A percentile compares a stretch with the other conserved stretches of the same genome.
Conservation (phyloP, 2,329 filamentous ascomycete genomes). For the Aspergillus viridinutans region DNA sequence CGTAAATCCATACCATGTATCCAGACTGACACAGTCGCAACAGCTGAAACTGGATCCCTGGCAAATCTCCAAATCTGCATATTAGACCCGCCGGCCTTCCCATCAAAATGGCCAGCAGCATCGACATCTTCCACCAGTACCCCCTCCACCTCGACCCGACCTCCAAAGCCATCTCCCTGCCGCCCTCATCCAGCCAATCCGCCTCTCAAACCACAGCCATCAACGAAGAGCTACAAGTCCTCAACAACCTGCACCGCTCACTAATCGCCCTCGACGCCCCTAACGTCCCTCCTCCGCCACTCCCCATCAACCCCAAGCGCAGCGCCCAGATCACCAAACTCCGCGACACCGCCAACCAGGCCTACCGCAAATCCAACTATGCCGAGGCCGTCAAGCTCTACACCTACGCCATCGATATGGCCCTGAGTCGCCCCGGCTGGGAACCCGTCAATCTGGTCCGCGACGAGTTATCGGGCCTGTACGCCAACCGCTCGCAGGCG, state of each 20-base stretch:
- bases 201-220: slow-evolving; percentile 49
- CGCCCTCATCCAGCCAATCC: slow-evolving; percentile 42
- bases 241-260: slow-evolving; percentile 72
- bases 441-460: slow-evolving; percentile 78
- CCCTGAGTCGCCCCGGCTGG: slow-evolving; percentile 74
- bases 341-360: slow-evolving; percentile 77
- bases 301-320: slow-evolving; percentile 91
- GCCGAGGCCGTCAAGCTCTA: slow-evolving; percentile 76
- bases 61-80: background rate
- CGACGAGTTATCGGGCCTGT: slow-evolving; percentile 76
- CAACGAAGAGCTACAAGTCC: slow-evolving; percentile 61
- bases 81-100: background rate
- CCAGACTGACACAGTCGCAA: background rate
- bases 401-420: slow-evolving; percentile 85
- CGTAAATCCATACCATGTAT: background rate
- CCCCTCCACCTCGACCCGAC: slow-evolving; percentile 76
- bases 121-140: slow-evolving; percentile 66
- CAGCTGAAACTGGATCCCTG: background rate
- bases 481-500: slow-evolving; percentile 85
- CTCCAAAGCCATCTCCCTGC: slow-evolving; percentile 66
- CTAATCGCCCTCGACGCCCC: slow-evolving; percentile 64
- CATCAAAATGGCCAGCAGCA: slow-evolving; percentile 25
- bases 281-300: slow-evolving; percentile 74
- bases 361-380: slow-evolving; percentile 74
- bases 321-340: slow-evolving; percentile 84